Conservation (phyloP, 2,329 filamentous ascomycete species). For the Helminthosporium solani region DNA sequence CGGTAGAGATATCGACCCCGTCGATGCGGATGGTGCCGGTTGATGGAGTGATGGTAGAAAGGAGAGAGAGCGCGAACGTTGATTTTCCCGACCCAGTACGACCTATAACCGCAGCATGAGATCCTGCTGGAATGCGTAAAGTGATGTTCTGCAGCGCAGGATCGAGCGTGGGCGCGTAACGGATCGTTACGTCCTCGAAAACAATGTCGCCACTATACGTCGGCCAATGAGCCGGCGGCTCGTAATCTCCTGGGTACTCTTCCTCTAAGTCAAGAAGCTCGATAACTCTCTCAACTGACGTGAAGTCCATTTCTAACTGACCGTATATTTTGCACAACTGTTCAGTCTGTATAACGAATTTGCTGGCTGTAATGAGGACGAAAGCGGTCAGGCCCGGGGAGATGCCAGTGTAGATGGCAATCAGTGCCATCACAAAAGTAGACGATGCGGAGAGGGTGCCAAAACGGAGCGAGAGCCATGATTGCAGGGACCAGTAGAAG, state of each 20-base stretch:
- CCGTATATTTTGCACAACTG: conserved; percentile 77
- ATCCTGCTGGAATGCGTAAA: conserved; percentile 74
- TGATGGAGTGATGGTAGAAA: conserved; percentile 55
- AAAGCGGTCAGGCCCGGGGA: conserved; percentile 81
- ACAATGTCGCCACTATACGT: conserved; percentile 67
- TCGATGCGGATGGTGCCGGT: conserved; percentile 61
- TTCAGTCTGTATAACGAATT: conserved; percentile 68
- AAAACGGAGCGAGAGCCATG: conserved; percentile 81
- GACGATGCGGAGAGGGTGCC: conserved; percentile 70
- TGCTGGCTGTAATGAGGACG: conserved; percentile 70
- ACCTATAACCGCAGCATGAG: conserved; percentile 76
- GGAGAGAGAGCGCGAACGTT: conserved; percentile 65
- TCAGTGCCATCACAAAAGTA: conserved; percentile 69
- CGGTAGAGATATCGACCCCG: conserved; percentile 59
- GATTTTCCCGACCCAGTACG: conserved; percentile 78
- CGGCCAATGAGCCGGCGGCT: conserved; percentile 77
- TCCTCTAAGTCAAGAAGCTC: conserved; percentile 78
- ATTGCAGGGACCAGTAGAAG: conserved; percentile 86
- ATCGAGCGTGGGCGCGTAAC: conserved; percentile 76
- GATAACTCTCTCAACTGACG: conserved; percentile 82
- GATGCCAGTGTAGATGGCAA: conserved; percentile 73
- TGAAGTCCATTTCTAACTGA: conserved; percentile 86
- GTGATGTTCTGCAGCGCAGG: conserved; percentile 68
- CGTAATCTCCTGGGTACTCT: conserved; percentile 66
- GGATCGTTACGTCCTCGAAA: conserved; percentile 75